Evolutionary conservation across 177 flowering plant genomes (phyloP).

Genomic region (Vitis hybrid): DNA sequence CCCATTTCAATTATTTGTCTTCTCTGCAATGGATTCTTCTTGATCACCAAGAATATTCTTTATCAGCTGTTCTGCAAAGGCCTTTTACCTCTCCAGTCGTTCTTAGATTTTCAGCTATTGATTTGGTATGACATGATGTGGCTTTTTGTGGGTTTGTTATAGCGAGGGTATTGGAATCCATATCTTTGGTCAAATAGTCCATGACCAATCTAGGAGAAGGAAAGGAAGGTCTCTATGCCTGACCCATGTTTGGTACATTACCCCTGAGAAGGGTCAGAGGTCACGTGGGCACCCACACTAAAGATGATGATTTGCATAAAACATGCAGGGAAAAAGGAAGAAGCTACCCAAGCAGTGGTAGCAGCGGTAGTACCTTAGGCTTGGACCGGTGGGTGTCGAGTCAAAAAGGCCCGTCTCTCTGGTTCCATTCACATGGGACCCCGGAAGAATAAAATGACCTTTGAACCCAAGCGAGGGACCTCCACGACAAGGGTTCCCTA

Average conservation of each 20-base stretch:
- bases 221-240: too few species aligned
- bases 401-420: slow-evolving; percentile 1
- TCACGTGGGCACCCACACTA: slow-evolving; percentile 9
- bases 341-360: neutral
- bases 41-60: too few species aligned
- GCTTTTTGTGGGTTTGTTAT: too few species aligned
- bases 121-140: too few species aligned
- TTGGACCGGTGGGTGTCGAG: neutral
- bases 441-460: slow-evolving; percentile 5
- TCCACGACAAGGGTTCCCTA: neutral
- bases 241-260: neutral
- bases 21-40: too few species aligned
- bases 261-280: slow-evolving; percentile 6
- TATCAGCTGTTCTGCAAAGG: too few species aligned
- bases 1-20: too few species aligned
- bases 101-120: too few species aligned
- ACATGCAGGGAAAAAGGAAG: slow-evolving; percentile 13
- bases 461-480: neutral
- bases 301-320: slow-evolving; percentile 8
- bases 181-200: too few species aligned
- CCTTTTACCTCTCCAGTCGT: too few species aligned
- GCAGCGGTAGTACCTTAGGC: neutral
- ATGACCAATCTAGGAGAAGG: too few species aligned
- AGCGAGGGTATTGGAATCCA: too few species aligned
- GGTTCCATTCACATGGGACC: slow-evolving; percentile 25